A percentile compares a stretch with the other conserved stretches of the same genome.
Evolutionary conservation across 2,329 filamentous ascomycete genomes (phyloP).

Genomic region (Sporothrix phasma): DNA sequence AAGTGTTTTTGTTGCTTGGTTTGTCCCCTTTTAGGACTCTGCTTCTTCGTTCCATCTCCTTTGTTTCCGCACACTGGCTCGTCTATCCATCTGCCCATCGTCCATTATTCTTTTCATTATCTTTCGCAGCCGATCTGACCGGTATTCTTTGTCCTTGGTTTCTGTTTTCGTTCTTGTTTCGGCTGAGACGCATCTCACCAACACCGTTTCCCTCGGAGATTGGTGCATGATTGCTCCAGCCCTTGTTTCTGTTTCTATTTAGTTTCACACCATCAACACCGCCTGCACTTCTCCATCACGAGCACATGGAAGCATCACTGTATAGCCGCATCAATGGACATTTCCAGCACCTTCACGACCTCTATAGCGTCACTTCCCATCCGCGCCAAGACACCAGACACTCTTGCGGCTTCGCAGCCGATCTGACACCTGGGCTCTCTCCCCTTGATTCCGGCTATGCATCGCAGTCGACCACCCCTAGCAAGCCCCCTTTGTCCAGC

Average conservation of each 20-base stretch:
- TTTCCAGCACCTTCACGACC: background rate
- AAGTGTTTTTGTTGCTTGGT: background rate
- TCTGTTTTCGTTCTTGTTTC: background rate
- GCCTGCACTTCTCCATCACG: background rate
- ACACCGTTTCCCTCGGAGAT: background rate
- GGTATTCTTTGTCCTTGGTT: background rate
- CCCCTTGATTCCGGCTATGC: conserved; percentile 19
- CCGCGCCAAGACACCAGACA: background rate
- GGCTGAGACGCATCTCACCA: background rate
- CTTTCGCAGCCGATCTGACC: background rate
- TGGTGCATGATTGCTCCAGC: background rate
- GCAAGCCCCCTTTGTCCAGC: background rate
- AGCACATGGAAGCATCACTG: background rate
- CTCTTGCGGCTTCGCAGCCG: background rate
- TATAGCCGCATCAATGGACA: background rate
- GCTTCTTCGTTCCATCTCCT: background rate
- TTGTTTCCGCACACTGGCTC: background rate
- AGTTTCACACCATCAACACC: no score
- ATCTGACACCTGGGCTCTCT: background rate
- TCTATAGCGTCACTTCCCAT: background rate
- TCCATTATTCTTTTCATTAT: background rate
- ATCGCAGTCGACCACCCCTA: conserved; percentile 14
- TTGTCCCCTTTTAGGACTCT: background rate
- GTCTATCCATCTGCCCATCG: background rate
- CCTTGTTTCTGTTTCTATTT: background rate